Base-by-base conservation (phyloP, 2,329 filamentous ascomycete genomes). In the Triangularia setosa region DNA sequence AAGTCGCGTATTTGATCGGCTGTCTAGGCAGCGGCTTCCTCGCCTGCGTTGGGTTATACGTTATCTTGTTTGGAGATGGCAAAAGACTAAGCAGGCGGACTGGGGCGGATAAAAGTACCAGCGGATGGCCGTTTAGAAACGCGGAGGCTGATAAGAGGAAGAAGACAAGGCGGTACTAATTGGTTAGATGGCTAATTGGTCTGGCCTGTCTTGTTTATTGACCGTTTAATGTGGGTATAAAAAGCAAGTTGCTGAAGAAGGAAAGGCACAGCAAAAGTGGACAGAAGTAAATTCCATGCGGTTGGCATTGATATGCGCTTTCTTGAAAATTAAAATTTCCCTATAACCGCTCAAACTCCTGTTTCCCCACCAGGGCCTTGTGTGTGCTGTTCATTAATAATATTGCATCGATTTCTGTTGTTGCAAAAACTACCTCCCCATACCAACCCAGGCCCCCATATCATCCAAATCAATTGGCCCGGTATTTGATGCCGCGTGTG, bases 21-120 rank as follows among this genome's bases (percentile, higher is more conserved):
- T 82, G 86, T 68, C 70, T 83, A 1, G 86, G 83, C 21, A 88
- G 83, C 68, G 79, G 81, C 7, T 69, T 78, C 35, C 77, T 93
- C 65, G 86, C 85, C 1, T 79, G 81, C 1, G 78, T 90, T 54
- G 91, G 87, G 0, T 72, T 88, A 23, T 92, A 89, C 88, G 87
- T 77, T 63, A 67, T 81, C 33, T 64, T 83, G 60, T 83, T 82
- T 65, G 72, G 72, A 27, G 74, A 74, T 58, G 73, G 73, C 56
- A 71, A 68, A 30, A 75, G 75, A 55, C 69, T 78, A 60, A 78
- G 75, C 70, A 71, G 71, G 61, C 69, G 76, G 44, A 79, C 77
- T 5, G 78, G 78, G 4, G 76, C 74, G 18, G 78, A 79, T 66
- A 79, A 79, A 74, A 71, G 74, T 57, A 79, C 75, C 21, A 79